Base-by-base conservation (phyloP, 345 rosid genomes). In the Luvunga scandens region DNA sequence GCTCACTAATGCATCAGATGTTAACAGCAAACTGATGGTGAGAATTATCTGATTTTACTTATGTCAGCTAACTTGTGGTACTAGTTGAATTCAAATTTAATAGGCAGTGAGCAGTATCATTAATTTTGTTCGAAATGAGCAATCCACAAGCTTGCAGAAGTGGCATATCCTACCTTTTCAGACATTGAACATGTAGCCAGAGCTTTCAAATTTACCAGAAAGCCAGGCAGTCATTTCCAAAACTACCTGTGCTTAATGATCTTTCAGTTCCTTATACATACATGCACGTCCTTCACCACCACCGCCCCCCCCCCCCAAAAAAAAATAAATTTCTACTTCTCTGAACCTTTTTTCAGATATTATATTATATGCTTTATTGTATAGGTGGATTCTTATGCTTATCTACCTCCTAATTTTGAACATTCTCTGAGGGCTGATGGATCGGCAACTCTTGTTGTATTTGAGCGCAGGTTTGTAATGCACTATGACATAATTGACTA, bases 351-450 rank as follows among this genome's bases (percentile, higher is more conserved):
- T 34, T 72, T 28, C 62, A 13, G 31, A 56, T 75, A 16, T 28
- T 85, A 61, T 78, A 18, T 14, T 36, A 27, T 76, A 18, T 39
- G 24, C 57, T 65, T 79, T 67, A 12, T 12, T 24, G 42, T 83
- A 77, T 82, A 91, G 99, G 93, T 88, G 81, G 99, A 96, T 85
- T 93, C 94, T 65, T 95, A 82, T 83, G 97, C 95, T 76, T 96
- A 93, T 85, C 81, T 93, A 36, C 97, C 99, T 80, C 90, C 97
- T 64, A 89, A 89, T 79, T 87, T 87, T 73, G 76, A 86, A 50
- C 97, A 92, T 85, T 87, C 82, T 72, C 73, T 96, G 77, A 83
- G 81, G 57, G 84, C 90, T 61, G 89, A 75, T 70, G 80, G 81
- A 78, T 81, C 91, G 38, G 92, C 98, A 71, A 92, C 97, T 75